Evolutionary conservation across 225 moss, liverwort and hornwort species (phyloP), one percentile per base, ranked within the genome.

Genomic region (Sphagnum contortum): DNA sequence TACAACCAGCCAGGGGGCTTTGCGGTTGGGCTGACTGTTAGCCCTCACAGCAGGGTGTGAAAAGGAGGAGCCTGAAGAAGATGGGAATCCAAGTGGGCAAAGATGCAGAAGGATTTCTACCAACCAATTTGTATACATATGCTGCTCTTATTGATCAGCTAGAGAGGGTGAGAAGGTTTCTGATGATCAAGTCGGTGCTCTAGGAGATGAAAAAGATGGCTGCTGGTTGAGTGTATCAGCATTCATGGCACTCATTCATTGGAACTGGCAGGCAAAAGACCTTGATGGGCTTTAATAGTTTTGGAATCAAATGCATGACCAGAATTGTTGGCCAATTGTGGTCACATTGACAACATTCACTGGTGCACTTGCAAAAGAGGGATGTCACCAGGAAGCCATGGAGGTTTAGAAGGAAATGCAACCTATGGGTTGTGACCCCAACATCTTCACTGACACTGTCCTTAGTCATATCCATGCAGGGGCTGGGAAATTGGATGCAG

Each of bases 391-490:
- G 29, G 81, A 79, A 48, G 81, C 86, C 11, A 81, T 83, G 68
- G 80, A 77, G 64, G 68, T 82, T 44, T 88, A 81, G 56, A 73
- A 68, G 67, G 72, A 83, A 58, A 93, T 90, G 92, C 81, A 80
- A 68, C 64, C 83, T 71, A 75, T 67, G 60, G 72, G 82, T 45
- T 90, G 85, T 65, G 88, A 82, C 60, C 86, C 92, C 45, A 88
- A 93, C 67, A 89, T 93, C 6, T 80, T 72, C 48, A 93, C 89
- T 4, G 88, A 91, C 73, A 91, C 86, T 47, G 89, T 89, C 48
- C 72, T 88, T 70, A 91, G 88, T 57, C 76, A 80, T 55, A 80
- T 81, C 59, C 84, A 84, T 67, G 74, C 82, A 9, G 76, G 72
- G 74, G 82, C 84, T 65, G 91, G 87, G 62, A 79, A 89, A 66